Base-by-base conservation (phyloP, 2,329 filamentous ascomycete species). In the Fusarium mundagurra region DNA sequence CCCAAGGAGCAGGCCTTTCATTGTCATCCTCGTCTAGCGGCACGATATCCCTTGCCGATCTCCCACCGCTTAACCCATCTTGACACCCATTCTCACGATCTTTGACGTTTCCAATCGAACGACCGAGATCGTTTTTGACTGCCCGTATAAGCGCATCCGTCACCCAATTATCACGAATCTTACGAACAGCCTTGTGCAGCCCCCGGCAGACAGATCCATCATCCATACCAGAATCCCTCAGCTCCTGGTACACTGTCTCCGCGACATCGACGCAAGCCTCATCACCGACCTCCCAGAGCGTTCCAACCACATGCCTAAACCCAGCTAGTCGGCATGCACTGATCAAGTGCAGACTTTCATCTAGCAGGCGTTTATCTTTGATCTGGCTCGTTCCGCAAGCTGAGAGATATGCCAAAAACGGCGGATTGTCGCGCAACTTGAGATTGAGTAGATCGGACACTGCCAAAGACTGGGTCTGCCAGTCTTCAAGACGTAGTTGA, bases 311-410 rank as follows among this genome's bases (percentile, higher is more conserved):
- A 3, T 60, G 53, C 2, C 53, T n/a, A 9, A 60, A 63, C 0
- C 61, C 27, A 29, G 61, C 41, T 1, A 63, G 1, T 5, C 45
- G 8, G 0, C 54, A 63, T 27, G 61, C 61, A n/a, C 53, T 47
- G 0, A 63, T 63, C 2, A 60, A 43, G 3, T 60, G 53, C 20
- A 63, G 22, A 10, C 33, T 63, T n/a, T 60, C 61, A 13, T 63
- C 53, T 0, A 63, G 1, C 1, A 63, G 20, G 0, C 38, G 41
- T 6, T 47, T 45, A 3, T 63, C 61, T 18, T 59, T 59, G 3
- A 63, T 60, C 14, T 43, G 33, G 20, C 61, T 60, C 0, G 61
- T 63, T 5, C 54, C 61, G 8, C 61, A 64, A 4, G 61, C 61
- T 17, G 54, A 61, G 1, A 64, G 41, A 8, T 64, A 64, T 27